A percentile compares a stretch with the other conserved stretches of the same genome.
These are phyloP conservation scores for Lecanicillium sp. DNA, from an alignment of 2,329 filamentous ascomycete species.

Conservation along the genomic window DNA sequence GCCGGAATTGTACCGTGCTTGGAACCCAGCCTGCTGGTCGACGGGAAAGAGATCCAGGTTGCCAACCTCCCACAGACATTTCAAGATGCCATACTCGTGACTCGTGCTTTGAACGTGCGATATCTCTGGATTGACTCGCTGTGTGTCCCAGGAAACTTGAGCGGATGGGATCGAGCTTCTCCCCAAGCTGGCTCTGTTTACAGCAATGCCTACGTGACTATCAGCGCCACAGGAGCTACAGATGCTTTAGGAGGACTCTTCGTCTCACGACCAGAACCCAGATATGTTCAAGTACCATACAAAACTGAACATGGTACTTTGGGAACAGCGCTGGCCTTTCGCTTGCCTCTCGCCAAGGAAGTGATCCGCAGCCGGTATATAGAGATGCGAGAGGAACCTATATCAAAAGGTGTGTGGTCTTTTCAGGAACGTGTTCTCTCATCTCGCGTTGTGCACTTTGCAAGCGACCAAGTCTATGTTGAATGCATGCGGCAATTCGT, in stretches of 20 bases:
- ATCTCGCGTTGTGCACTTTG: slow-evolving; percentile 5
- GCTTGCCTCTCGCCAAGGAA: slow-evolving; percentile 1
- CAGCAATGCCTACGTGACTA: slow-evolving; percentile 4
- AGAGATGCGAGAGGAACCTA: slow-evolving; percentile 1
- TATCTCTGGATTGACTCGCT: slow-evolving; percentile 9
- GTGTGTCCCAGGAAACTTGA: slow-evolving; percentile 2
- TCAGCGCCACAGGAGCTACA: not conserved
- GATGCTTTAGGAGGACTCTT: slow-evolving; percentile 3
- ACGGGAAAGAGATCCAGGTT: not conserved
- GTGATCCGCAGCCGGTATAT: not conserved
- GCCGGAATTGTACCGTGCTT: not conserved
- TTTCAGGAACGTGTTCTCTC: slow-evolving; percentile 8
- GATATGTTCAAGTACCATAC: not conserved
- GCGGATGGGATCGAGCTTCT: slow-evolving; percentile 1
- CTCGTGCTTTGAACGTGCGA: slow-evolving; percentile 1
- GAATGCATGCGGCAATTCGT: not conserved
- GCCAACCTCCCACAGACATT: slow-evolving; percentile 3
- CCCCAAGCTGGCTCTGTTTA: not conserved
- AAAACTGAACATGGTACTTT: not conserved
- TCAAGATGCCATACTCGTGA: slow-evolving; percentile 5
- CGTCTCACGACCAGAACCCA: not conserved
- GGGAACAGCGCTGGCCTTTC: not conserved
- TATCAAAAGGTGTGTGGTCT: slow-evolving; percentile 3
- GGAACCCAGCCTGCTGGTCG: not conserved
- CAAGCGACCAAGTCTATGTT: slow-evolving; percentile 5